Conservation (phyloP, 2,329 filamentous ascomycete genomes). For the Trichoderma afroharzianum region DNA sequence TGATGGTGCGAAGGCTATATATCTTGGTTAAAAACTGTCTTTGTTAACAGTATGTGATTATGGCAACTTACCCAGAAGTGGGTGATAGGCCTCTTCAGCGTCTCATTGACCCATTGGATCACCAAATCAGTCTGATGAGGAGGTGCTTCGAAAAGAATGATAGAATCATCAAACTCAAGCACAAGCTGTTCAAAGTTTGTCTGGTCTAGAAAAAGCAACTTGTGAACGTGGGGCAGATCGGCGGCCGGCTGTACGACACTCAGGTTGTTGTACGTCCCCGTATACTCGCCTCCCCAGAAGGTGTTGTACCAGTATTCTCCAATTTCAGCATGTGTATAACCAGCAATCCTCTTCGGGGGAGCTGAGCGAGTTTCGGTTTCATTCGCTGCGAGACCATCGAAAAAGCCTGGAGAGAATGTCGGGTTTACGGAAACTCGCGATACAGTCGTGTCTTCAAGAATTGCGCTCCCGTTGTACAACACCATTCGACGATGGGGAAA, state of each 20-base stretch:
- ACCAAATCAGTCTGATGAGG: background rate
- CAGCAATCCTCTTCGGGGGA: background rate
- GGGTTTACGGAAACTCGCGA: background rate
- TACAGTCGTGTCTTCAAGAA: background rate
- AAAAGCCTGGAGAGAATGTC: background rate
- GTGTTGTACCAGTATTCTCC: background rate
- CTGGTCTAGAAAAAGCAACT: background rate
- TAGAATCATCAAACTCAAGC: background rate
- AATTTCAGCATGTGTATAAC: background rate
- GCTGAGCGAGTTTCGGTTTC: background rate
- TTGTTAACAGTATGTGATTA: fast-evolving
- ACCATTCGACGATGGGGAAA: background rate
- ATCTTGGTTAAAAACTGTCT: background rate
- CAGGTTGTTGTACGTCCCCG: background rate
- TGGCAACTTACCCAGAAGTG: background rate
- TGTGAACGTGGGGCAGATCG: background rate
- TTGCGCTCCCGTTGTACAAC: background rate
- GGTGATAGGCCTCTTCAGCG: background rate
- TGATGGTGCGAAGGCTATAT: background rate
- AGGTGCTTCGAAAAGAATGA: background rate
- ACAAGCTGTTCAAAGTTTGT: background rate
- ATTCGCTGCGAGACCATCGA: background rate
- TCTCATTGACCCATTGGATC: background rate
- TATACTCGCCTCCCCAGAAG: background rate
- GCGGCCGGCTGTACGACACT: background rate